Base-by-base conservation (phyloP, 306 rosid genomes). In the Macrotyloma uniflorum region DNA sequence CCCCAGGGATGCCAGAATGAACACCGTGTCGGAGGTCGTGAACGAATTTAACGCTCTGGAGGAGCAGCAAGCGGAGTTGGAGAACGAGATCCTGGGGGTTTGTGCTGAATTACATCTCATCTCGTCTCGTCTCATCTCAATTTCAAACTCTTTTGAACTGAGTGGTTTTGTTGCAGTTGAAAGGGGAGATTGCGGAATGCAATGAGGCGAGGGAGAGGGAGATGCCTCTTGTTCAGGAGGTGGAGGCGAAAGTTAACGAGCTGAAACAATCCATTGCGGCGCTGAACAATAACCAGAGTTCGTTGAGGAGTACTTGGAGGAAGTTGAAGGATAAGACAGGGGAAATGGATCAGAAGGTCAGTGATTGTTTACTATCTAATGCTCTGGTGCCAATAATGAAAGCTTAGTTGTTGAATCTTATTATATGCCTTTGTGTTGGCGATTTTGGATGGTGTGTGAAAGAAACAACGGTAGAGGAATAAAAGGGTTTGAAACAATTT, bases 311-410 rank as follows among this genome's bases (percentile, higher is more conserved):
- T 82, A 63, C 87, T 23, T 64, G 80, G 28, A 83, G 83, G 72
- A 89, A 89, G 83, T 86, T 85, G 87, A 90, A 90, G 83, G 97
- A 94, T 67, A 90, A 83, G 79, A 77, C 55, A 3, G 82, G 49
- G 43, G 97, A 90, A 83, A 87, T 85, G 93, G 97, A 92, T 53
- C 85, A 80, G 77, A 85, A 94, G 95, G 97, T 94, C 68, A 83
- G 86, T 4, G 57, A 50, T 86, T 72, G 79, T 78, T 42, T 71
- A 16, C 46, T 30, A 49, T 74, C 8, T 70, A 43, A 20, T 57
- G 35, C 23, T 81, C 83, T 40, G 14, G 11, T 11, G 16, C 28
- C 57, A 18, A 8, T 61, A 47, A 20, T 71, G 35, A 35, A 49
- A 58, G 59, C 43, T 53, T 71, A 67, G n/a, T 49, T 70, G 9